These are phyloP conservation scores for Aspergillus saccharolyticus DNA, from an alignment of 495 filamentous ascomycete species.

Conservation along the genomic window DNA sequence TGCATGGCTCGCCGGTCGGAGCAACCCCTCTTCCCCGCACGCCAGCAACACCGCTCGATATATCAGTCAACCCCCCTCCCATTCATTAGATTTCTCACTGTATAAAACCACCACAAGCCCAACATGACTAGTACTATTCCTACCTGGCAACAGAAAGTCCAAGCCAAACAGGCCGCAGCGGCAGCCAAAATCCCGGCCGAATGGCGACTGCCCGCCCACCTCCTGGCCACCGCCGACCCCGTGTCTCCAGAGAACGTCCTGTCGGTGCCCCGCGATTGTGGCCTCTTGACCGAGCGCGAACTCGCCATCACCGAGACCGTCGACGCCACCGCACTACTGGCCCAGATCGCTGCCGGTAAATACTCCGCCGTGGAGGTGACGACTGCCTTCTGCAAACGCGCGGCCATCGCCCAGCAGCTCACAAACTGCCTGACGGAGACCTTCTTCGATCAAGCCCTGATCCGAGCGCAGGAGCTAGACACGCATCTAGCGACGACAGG, in stretches of 20 bases:
- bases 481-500: slow-evolving; percentile 22
- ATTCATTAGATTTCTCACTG: no score
- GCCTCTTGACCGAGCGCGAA: slow-evolving; percentile 45
- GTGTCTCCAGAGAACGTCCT: slow-evolving; percentile 21
- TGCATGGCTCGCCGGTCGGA: no score
- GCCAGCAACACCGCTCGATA: background rate
- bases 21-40: background rate
- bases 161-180: slow-evolving; percentile 33
- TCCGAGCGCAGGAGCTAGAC: slow-evolving; percentile 32
- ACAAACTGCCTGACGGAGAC: slow-evolving; percentile 57
- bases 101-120: background rate
- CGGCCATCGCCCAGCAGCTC: slow-evolving; percentile 30
- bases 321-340: slow-evolving; percentile 40
- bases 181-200: slow-evolving; percentile 39
- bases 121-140: slow-evolving; percentile 15
- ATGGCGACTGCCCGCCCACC: slow-evolving; percentile 30
- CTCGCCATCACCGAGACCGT: slow-evolving; percentile 50
- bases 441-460: slow-evolving; percentile 39
- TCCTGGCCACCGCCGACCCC: slow-evolving; percentile 11
- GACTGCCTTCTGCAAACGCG: slow-evolving; percentile 52
- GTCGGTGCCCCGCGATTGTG: slow-evolving; percentile 33
- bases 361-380: slow-evolving; percentile 47
- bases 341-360: slow-evolving; percentile 22
- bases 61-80: background rate
- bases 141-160: slow-evolving; percentile 21